Evolutionary conservation across 768 basidiomycete species (phyloP), one percentile per base, ranked within the genome.

Genomic region (Psilocybe cubensis): DNA sequence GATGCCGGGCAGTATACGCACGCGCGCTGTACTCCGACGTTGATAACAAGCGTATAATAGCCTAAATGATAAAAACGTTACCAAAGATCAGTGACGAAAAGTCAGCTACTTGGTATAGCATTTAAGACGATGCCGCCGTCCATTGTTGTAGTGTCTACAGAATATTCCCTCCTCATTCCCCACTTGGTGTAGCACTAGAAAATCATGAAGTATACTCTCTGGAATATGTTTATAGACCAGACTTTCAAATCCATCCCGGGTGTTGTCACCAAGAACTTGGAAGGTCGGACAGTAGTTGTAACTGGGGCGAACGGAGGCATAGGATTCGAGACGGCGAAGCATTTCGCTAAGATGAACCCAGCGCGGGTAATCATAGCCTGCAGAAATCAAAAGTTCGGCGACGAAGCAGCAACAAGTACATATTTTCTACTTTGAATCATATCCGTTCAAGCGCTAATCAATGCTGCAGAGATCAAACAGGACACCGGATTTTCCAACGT

Each of bases 291-390:
- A 10, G 73, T 84, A 24, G 48, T 84, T n/a, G 73, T 86, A 27
- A 72, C 76, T 31, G 75, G 75, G 14, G 79, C 83, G 4, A 86
- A 86, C 60, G 72, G 72, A 21, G 85, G 82, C 3, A 56, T 83
- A 4, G 81, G 81, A 2, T 72, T 77, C 41, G 79, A 82, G 59
- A 74, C 80, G 3, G 67, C 76, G 5, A 77, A 74, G 58, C 79
- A 81, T 52, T 76, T 82, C 48, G 77, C 78, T 0, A 41, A 52
- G 1, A 80, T 81, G 79, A 72, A 73, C 44, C 72, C 79, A 12
- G 73, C 58, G 3, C 67, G 67, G 38, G 62, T 79, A 6, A 72
- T 81, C 20, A 33, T 79, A 7, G 76, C 68, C 1, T 79, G 75
- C 54, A 67, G 79, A 17, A 73, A 56, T 48, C 38, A 68, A 45